Evolutionary conservation across 805 yeast genomes (phyloP).

Genomic region (Candida maesae): DNA sequence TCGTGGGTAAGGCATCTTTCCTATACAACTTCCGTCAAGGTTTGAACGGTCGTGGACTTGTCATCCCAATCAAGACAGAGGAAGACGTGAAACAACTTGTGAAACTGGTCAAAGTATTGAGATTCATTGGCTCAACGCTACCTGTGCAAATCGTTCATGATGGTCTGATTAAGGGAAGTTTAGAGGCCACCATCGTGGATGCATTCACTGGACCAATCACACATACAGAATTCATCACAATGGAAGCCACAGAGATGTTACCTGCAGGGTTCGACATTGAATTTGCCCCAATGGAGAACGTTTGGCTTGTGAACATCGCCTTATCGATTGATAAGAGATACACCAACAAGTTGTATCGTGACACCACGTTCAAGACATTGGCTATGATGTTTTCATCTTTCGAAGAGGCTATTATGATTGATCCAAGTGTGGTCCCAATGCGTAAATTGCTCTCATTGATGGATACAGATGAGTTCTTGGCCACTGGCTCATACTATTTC

Average conservation of each 20-base stretch:
- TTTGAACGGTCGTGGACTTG: constrained; percentile 48
- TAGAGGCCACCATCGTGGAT: constrained; percentile 1
- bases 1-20: constrained; percentile 24
- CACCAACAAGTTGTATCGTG: constrained; percentile 27
- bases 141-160: constrained; percentile 41
- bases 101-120: constrained; percentile 41
- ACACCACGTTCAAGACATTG: constrained; percentile 40
- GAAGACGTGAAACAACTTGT: constrained; percentile 39
- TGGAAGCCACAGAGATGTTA: constrained; percentile 4
- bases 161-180: constrained; percentile 30
- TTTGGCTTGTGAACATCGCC: constrained; percentile 29
- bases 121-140: constrained; percentile 30
- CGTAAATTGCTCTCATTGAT: constrained; percentile 34
- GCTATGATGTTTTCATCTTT: constrained; percentile 54
- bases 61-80: constrained; percentile 43
- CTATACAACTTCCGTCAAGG: constrained; percentile 26
- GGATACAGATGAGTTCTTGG: constrained; percentile 29
- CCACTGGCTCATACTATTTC: constrained; percentile 40
- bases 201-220: constrained; percentile 9
- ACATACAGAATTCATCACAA: constrained; percentile 4
- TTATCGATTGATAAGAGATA: constrained; percentile 10
- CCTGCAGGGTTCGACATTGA: constrained; percentile 10
- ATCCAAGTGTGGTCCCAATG: constrained; percentile 49
- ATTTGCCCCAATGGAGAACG: constrained; percentile 25
- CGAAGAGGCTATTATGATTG: constrained; percentile 47